Percentiles rank a stretch among this genome's conserved stretches.
Evolutionary conservation across 1,284 basidiomycete species (phyloP).

Genomic region (Erythrobasidium hasegawianum): DNA sequence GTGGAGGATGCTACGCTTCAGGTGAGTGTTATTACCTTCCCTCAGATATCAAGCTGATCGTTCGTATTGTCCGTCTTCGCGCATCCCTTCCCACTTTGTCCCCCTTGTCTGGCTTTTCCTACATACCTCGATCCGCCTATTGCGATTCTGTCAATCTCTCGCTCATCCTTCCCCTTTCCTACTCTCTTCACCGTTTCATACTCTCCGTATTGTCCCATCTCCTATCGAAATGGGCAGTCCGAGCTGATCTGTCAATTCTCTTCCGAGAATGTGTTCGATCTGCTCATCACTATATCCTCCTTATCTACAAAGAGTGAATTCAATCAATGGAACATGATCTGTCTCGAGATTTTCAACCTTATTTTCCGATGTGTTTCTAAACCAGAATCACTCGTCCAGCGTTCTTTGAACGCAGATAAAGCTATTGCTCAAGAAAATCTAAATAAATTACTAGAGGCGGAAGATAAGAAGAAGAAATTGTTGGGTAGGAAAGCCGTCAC

Average conservation of each 20-base stretch:
- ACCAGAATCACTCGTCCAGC: constrained; percentile 26
- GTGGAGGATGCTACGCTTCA: constrained; percentile 72
- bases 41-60: too few relatives aligned
- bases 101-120: too few relatives aligned
- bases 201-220: neutral
- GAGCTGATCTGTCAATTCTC: constrained; percentile 67
- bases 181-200: too few relatives aligned
- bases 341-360: constrained; percentile 84
- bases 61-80: too few relatives aligned
- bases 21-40: constrained; percentile 42
- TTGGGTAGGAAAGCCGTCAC: constrained; percentile 55
- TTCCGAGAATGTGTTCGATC: constrained; percentile 67
- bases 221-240: constrained; percentile 50
- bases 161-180: too few relatives aligned
- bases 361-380: constrained; percentile 73
- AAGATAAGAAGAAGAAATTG: constrained; percentile 61
- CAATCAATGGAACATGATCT: constrained; percentile 76
- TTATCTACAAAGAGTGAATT: constrained; percentile 70
- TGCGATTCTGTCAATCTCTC: too few relatives aligned
- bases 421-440: constrained; percentile 34
- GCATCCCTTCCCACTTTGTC: too few relatives aligned
- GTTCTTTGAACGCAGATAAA: constrained; percentile 27
- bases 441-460: constrained; percentile 60
- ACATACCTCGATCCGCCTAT: too few relatives aligned
- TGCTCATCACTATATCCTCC: constrained; percentile 76